Percentiles rank a stretch among this genome's conserved stretches.
Conservation (phyloP, 2,329 filamentous ascomycete genomes). For the Trichocomaceae sp. region DNA sequence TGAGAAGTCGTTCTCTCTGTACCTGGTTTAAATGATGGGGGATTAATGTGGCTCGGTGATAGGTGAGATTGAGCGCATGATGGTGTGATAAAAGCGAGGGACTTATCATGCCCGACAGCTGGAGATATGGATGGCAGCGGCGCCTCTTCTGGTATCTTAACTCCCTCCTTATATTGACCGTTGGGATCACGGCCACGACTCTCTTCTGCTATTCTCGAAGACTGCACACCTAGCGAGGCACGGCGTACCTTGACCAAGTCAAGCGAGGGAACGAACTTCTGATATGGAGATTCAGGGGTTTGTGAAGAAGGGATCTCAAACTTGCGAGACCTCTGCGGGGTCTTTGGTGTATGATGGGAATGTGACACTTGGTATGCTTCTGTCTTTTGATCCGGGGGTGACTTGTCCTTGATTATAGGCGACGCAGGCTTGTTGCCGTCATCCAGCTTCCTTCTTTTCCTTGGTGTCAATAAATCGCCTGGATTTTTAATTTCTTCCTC, state of each 20-base stretch:
- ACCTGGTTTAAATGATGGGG: background rate
- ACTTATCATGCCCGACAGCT: background rate
- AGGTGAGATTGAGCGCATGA: background rate
- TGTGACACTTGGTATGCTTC: background rate
- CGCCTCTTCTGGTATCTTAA: background rate
- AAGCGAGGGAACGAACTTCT: conserved; percentile 32
- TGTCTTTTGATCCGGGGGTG: background rate
- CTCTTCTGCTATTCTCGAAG: background rate
- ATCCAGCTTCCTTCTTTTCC: conserved; percentile 21
- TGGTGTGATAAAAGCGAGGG: background rate
- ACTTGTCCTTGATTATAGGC: background rate
- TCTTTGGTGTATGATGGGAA: conserved; percentile 18
- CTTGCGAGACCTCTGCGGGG: conserved; percentile 28
- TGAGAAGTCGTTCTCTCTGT: background rate
- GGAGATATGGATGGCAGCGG: background rate
- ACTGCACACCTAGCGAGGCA: conserved; percentile 21
- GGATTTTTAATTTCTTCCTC: background rate
- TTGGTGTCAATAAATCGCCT: conserved; percentile 9
- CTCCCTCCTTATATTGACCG: background rate
- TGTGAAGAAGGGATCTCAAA: conserved; percentile 38
- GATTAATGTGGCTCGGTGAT: background rate
- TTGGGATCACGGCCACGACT: background rate
- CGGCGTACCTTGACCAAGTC: conserved; percentile 25
- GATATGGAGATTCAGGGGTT: conserved; percentile 36
- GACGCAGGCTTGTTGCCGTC: background rate